Percentiles rank a stretch among this genome's conserved stretches.
Conservation (phyloP, 2,329 filamentous ascomycete genomes). For the Colletotrichum lentis region DNA sequence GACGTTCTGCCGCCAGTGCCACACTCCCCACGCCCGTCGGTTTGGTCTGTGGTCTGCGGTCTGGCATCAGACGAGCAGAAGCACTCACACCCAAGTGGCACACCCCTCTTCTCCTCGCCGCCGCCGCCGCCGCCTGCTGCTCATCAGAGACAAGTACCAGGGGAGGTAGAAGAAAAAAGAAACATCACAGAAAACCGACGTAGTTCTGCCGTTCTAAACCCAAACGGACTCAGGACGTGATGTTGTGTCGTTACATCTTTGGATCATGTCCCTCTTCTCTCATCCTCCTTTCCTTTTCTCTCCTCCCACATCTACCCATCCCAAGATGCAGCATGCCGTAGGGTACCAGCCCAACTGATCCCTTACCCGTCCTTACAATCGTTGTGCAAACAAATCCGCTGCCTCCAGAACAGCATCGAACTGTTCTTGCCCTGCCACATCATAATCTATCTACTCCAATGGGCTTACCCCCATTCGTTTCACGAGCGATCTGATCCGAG, state of each 20-base stretch:
- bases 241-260: slow-evolving; percentile 38
- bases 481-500: slow-evolving; percentile 24
- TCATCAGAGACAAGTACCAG: slow-evolving; percentile 40
- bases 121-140: slow-evolving; percentile 22
- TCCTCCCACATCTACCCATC: slow-evolving; percentile 34
- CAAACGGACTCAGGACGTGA: slow-evolving; percentile 35
- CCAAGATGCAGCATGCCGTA: slow-evolving; percentile 39
- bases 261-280: slow-evolving; percentile 37
- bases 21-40: slow-evolving; percentile 35
- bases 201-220: slow-evolving; percentile 36
- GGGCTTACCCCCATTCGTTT: slow-evolving; percentile 30
- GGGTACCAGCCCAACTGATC: slow-evolving; percentile 38
- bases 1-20: slow-evolving; percentile 34
- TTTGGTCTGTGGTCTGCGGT: slow-evolving; percentile 27
- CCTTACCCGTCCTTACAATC: slow-evolving; percentile 33
- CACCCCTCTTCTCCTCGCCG: slow-evolving; percentile 34
- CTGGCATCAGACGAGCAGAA: slow-evolving; percentile 36
- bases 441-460: slow-evolving; percentile 37
- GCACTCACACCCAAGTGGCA: slow-evolving; percentile 39
- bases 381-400: slow-evolving; percentile 34
- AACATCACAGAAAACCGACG: slow-evolving; percentile 36
- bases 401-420: slow-evolving; percentile 32
- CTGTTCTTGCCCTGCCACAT: slow-evolving; percentile 38
- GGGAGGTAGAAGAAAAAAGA: slow-evolving; percentile 37
- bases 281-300: slow-evolving; percentile 27